phyloP scores from a whole-genome alignment of 169 alveolate species.

The Plasmodium gonderi region DNA sequence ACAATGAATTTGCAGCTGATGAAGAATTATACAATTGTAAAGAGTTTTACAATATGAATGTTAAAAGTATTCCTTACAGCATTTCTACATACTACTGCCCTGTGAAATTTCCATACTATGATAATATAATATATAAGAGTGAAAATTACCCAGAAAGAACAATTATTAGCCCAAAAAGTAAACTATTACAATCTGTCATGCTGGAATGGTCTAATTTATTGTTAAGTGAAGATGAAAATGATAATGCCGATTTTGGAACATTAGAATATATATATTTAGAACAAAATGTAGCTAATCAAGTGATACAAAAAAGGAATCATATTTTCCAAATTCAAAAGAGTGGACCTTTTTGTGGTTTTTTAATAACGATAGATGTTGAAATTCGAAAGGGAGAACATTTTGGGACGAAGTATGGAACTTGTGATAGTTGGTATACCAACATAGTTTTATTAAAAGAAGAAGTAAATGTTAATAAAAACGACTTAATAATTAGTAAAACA shows the following conservation, averaged over 20 bases:
- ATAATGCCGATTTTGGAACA: constrained; percentile 32
- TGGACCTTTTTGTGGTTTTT: constrained; percentile 86
- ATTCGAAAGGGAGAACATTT: constrained; percentile 88
- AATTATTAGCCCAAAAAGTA: constrained; percentile 83
- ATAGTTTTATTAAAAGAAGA: constrained; percentile 81
- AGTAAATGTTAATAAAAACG: constrained; percentile 77
- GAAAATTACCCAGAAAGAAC: constrained; percentile 83
- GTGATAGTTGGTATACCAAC: constrained; percentile 87
- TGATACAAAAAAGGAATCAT: constrained; percentile 82
- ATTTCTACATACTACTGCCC: constrained; percentile 87
- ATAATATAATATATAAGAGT: constrained; percentile 83
- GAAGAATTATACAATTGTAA: constrained; percentile 74
- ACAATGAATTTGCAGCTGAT: constrained; percentile 33
- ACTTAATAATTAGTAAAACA: constrained; percentile 77
- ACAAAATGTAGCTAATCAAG: constrained; percentile 81
- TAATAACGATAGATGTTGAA: constrained; percentile 88
- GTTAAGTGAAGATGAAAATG: constrained; percentile 30
- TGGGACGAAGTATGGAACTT: constrained; percentile 85
- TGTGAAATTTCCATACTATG: constrained; percentile 84
- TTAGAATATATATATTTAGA: constrained; percentile 78
- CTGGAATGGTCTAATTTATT: constrained; percentile 61
- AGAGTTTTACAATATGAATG: constrained; percentile 76
- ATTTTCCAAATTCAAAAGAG: constrained; percentile 72
- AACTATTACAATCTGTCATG: constrained; percentile 84
- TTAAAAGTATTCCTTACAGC: constrained; percentile 84